These are phyloP conservation scores for Fusarium phyllophilum DNA, from an alignment of 2,329 filamentous ascomycete genomes.

Conservation along the genomic window DNA sequence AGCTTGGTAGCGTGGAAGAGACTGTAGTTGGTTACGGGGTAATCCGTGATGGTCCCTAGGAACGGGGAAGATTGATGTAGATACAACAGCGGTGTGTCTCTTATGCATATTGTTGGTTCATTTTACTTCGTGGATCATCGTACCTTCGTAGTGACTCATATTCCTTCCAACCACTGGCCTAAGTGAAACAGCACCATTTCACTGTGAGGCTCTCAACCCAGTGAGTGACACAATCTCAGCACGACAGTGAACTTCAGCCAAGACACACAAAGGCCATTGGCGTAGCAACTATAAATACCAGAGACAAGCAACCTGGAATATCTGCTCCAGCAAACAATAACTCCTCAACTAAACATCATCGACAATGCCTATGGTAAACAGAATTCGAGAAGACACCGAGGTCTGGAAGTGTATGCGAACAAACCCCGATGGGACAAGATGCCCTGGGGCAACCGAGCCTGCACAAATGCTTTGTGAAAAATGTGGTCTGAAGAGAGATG, in stretches of 20 bases:
- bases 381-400: not conserved
- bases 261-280: rapidly evolving
- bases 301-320: too few relatives aligned
- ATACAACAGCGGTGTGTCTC: rapidly evolving
- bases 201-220: too few relatives aligned
- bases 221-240: too few relatives aligned
- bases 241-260: rapidly evolving
- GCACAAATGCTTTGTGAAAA: not conserved
- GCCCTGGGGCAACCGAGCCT: not conserved
- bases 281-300: rapidly evolving
- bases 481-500: not conserved
- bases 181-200: rapidly evolving
- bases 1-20: rapidly evolving
- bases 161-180: rapidly evolving
- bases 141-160: rapidly evolving
- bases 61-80: too few relatives aligned
- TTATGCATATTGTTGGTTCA: not conserved
- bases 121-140: rapidly evolving
- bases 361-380: not conserved
- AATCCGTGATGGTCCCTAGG: rapidly evolving
- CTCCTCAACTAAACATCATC: rapidly evolving
- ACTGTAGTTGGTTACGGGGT: too few relatives aligned
- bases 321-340: rapidly evolving
- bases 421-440: not conserved
- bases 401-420: not conserved